Conservation (phyloP, 1,139 yeast species). For the Blastobotrys malaysiensis region DNA sequence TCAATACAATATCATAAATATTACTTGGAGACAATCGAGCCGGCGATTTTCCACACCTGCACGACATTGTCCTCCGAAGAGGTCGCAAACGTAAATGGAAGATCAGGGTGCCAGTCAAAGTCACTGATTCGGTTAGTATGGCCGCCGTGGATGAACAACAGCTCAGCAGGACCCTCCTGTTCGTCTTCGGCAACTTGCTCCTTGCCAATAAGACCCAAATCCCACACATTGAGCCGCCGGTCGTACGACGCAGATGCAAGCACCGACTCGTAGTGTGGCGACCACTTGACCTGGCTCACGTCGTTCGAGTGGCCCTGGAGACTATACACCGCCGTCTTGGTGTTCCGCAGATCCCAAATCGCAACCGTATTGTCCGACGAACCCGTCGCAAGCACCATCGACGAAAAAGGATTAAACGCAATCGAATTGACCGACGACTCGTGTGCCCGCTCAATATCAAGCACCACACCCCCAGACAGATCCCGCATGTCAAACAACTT, state of each 20-base stretch:
- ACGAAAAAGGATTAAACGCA: conserved; percentile 54
- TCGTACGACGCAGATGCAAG: conserved; percentile 74
- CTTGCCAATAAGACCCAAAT: conserved; percentile 43
- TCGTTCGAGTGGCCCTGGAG: conserved; percentile 52
- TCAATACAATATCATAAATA: neutral
- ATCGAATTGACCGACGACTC: conserved; percentile 56
- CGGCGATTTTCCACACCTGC: conserved; percentile 69
- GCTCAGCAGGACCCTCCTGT: conserved; percentile 41
- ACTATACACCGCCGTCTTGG: conserved; percentile 31
- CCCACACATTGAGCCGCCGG: conserved; percentile 69
- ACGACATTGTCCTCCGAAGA: conserved; percentile 87
- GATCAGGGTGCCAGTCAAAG: conserved; percentile 77
- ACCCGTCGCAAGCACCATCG: conserved; percentile 60
- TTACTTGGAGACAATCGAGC: conserved; percentile 28
- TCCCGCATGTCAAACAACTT: conserved; percentile 65
- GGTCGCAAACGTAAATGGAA: conserved; percentile 74
- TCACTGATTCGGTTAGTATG: conserved; percentile 87
- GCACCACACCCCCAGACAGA: conserved; percentile 10
- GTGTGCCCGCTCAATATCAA: conserved; percentile 32
- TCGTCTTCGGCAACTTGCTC: conserved; percentile 41
- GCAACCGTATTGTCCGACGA: conserved; percentile 54
- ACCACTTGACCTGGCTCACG: conserved; percentile 75
- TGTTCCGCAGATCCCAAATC: conserved; percentile 64
- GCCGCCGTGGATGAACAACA: conserved; percentile 63
- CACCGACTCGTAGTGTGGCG: conserved; percentile 54